Evolutionary conservation across 805 yeast species (phyloP).

Genomic region (Candida ponderosae): DNA sequence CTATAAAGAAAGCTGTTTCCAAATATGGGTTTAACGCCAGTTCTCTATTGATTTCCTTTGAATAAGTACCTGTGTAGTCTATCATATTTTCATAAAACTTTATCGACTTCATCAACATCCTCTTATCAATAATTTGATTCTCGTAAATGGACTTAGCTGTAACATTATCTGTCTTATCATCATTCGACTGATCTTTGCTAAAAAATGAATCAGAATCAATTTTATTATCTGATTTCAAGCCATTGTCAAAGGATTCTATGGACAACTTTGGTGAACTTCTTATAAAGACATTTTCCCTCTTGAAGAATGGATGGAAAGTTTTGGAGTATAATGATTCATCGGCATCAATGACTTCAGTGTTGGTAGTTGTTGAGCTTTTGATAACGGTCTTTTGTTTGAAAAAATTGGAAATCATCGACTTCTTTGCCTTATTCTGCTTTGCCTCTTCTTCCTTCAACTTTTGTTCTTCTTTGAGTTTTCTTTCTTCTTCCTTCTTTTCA

Average conservation of each 20-base stretch:
- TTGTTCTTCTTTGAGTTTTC: constrained; percentile 28
- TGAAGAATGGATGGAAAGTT: constrained; percentile 28
- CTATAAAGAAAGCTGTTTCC: constrained; percentile 45
- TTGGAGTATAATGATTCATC: constrained; percentile 23
- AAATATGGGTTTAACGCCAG: constrained; percentile 29
- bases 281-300: constrained; percentile 23
- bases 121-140: constrained; percentile 23
- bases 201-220: constrained; percentile 2
- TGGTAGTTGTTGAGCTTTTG: constrained; percentile 8
- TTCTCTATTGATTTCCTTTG: constrained; percentile 28
- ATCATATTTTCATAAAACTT: constrained; percentile 45
- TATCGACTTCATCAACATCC: constrained; percentile 27
- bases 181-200: constrained; percentile 2
- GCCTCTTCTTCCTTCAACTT: constrained; percentile 23
- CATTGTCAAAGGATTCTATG: constrained; percentile 5
- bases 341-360: not conserved
- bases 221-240: constrained; percentile 1
- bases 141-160: constrained; percentile 24
- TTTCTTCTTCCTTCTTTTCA: constrained; percentile 27
- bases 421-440: constrained; percentile 9
- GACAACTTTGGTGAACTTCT: constrained; percentile 1
- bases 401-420: constrained; percentile 22
- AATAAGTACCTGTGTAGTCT: constrained; percentile 48
- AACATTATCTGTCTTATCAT: constrained; percentile 17
- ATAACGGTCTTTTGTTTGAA: constrained; percentile 18